Evolutionary conservation across 805 yeast genomes (phyloP), one percentile per base, ranked within the genome.

Genomic region (Scheffersomyces amazonensis): DNA sequence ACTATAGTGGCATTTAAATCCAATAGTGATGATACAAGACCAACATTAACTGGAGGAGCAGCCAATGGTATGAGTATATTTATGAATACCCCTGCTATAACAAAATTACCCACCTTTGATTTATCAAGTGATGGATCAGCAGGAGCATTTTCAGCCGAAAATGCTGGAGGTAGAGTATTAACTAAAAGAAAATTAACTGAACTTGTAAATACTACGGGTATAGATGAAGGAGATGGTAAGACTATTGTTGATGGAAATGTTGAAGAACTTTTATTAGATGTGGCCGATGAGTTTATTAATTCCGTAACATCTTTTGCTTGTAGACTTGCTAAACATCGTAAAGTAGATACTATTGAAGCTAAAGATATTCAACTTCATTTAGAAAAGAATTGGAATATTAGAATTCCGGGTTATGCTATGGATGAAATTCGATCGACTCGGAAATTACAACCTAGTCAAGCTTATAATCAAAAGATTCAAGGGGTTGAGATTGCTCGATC

Each of bases 281-380:
- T 93, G 34, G 97, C 99, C 0, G 99, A 93, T 61, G 98, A 93
- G 56, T 93, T 93, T 56, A 93, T 93, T 12, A 77, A 85, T 6
- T 82, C 87, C 34, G 96, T 95, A 2, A 89, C 97, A 0, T 73
- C 88, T 2, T 93, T 93, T 67, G 96, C 98, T 1, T 91, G 98
- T 57, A 77, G 95, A 38, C 71, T 93, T 47, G 98, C 99, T 16
- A 93, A 93, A 58, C 97, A 91, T 56, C 76, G 99, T 50, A 88
- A 87, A 54, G 79, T 87, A 5, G 96, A 91, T 43, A 77, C 83
- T 25, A 69, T 93, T 18, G 98, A 91, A 48, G 87, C 86, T 12
- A 80, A 81, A 50, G 99, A 93, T 58, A 77, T 95, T 36, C 98
- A 93, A 60, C 63, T 93, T 40, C 96, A 93, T 59, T 69, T 93